Conservation (phyloP, 805 yeast species). For the Nakazawaea sp. region DNA sequence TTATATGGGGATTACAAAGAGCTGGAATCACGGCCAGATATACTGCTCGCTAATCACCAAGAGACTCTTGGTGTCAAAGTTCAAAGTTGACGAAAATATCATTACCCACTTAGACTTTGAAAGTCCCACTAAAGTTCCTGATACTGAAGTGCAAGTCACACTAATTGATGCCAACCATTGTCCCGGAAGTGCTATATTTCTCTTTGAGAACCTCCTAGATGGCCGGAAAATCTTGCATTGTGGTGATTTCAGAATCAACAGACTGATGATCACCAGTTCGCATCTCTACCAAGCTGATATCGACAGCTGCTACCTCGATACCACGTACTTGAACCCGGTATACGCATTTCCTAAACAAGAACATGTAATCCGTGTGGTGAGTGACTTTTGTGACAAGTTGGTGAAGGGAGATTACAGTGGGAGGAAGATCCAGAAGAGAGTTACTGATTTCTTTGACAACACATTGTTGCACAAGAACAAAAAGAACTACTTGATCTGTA, state of each 20-base stretch:
- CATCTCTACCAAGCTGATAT: conserved; percentile 24
- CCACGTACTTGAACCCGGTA: conserved; percentile 76
- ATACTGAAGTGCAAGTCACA: conserved; percentile 43
- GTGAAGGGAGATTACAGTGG: conserved; percentile 22
- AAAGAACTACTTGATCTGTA: conserved; percentile 45
- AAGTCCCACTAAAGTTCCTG: conserved; percentile 28
- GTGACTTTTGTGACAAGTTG: conserved; percentile 39
- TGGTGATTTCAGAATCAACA: conserved; percentile 83
- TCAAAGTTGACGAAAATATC: conserved; percentile 42
- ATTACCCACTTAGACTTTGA: conserved; percentile 37
- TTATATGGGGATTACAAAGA: conserved; percentile 76
- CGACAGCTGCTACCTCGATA: conserved; percentile 74
- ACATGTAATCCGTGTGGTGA: conserved; percentile 54
- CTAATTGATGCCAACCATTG: conserved; percentile 89
- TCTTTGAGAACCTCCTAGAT: conserved; percentile 44
- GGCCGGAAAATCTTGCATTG: conserved; percentile 58
- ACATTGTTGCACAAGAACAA: conserved; percentile 8
- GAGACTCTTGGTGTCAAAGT: conserved; percentile 43
- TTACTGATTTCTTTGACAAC: conserved; percentile 30
- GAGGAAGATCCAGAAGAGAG: conserved; percentile 22
- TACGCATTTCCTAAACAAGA: conserved; percentile 77
- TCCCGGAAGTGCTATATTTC: conserved; percentile 86
- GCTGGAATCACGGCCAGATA: conserved; percentile 69
- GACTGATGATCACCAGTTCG: conserved; percentile 37
- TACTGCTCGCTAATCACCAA: conserved; percentile 72